Evolutionary conservation across 2,329 filamentous ascomycete genomes (phyloP).

Genomic region (Colletotrichum sp.): DNA sequence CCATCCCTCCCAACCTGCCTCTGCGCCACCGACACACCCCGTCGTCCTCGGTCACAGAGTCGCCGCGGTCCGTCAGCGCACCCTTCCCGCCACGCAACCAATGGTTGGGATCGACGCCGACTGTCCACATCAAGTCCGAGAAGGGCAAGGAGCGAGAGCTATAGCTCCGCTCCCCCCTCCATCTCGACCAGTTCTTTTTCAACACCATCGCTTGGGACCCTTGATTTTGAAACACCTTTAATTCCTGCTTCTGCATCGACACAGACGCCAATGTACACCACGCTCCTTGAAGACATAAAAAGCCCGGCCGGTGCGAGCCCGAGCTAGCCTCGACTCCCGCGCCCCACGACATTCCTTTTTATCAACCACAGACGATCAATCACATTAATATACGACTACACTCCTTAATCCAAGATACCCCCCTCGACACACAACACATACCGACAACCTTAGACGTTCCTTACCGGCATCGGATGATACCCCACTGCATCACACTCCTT

Average conservation of each 20-base stretch:
- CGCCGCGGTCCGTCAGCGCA: constrained; percentile 31
- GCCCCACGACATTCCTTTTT: constrained; percentile 44
- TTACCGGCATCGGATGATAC: constrained; percentile 19
- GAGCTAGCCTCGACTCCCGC: constrained; percentile 25
- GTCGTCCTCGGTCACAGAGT: constrained; percentile 25
- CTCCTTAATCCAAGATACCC: constrained; percentile 41
- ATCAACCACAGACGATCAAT: constrained; percentile 5
- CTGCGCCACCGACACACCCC: constrained; percentile 40
- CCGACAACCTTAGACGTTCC: constrained; percentile 15
- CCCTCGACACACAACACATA: constrained; percentile 13
- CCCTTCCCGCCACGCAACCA: constrained; percentile 19
- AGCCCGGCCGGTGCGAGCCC: constrained; percentile 23
- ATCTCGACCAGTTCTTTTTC: constrained; percentile 26
- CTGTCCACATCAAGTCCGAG: constrained; percentile 13
- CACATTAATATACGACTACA: constrained; percentile 15
- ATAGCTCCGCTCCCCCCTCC: constrained; percentile 40
- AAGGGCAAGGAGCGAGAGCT: constrained; percentile 27
- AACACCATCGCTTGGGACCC: constrained; percentile 21
- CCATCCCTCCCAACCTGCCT: constrained; percentile 37
- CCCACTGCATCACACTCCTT: constrained; percentile 41
- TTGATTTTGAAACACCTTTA: constrained; percentile 22
- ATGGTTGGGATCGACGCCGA: background rate
- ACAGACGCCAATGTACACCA: constrained; percentile 39
- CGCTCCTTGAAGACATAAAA: constrained; percentile 33
- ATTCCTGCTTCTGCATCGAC: constrained; percentile 33